phyloP scores from a whole-genome alignment of 495 filamentous ascomycete species.

The Peziza echinospora region DNA sequence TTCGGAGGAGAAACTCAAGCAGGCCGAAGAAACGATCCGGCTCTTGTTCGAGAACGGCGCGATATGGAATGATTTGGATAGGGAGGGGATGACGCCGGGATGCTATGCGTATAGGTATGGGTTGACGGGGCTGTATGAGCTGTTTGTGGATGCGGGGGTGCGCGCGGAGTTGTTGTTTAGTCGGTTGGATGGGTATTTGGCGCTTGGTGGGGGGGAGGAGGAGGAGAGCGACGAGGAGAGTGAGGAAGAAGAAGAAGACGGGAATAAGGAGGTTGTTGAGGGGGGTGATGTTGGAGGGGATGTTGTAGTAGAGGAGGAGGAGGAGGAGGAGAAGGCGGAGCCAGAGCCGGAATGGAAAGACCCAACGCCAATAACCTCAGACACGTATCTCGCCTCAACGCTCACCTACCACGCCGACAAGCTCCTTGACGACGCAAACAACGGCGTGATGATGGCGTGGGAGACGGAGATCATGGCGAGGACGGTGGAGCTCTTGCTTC shows the following conservation, averaged over 20 bases:
- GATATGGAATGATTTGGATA: slow-evolving; percentile 92
- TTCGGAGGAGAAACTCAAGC: slow-evolving; percentile 27
- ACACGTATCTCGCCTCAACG: slow-evolving; percentile 52
- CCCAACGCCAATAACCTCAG: slow-evolving; percentile 15
- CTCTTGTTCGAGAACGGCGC: slow-evolving; percentile 69
- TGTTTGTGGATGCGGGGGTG: slow-evolving; percentile 80
- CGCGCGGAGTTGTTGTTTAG: slow-evolving; percentile 70
- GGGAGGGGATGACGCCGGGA: slow-evolving; percentile 69
- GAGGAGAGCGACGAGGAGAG: slow-evolving; percentile 30
- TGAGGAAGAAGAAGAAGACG: slow-evolving; percentile 14
- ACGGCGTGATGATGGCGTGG: slow-evolving; percentile 98
- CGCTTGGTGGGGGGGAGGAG: slow-evolving; percentile 39
- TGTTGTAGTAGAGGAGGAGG: neutral
- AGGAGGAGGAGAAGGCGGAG: slow-evolving; percentile 8
- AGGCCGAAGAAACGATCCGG: slow-evolving; percentile 41
- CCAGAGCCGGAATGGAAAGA: slow-evolving; percentile 11
- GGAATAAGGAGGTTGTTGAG: neutral
- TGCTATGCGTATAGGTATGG: slow-evolving; percentile 61
- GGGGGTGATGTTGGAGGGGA: neutral
- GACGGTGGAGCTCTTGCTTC: slow-evolving; percentile 43
- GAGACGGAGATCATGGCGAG: slow-evolving; percentile 74
- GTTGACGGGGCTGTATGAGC: slow-evolving; percentile 49
- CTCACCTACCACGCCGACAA: slow-evolving; percentile 54
- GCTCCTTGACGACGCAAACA: slow-evolving; percentile 49
- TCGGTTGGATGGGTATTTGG: slow-evolving; percentile 50